phyloP scores from a whole-genome alignment of 2,329 filamentous ascomycete genomes.

The Metarhizium brunneum region DNA sequence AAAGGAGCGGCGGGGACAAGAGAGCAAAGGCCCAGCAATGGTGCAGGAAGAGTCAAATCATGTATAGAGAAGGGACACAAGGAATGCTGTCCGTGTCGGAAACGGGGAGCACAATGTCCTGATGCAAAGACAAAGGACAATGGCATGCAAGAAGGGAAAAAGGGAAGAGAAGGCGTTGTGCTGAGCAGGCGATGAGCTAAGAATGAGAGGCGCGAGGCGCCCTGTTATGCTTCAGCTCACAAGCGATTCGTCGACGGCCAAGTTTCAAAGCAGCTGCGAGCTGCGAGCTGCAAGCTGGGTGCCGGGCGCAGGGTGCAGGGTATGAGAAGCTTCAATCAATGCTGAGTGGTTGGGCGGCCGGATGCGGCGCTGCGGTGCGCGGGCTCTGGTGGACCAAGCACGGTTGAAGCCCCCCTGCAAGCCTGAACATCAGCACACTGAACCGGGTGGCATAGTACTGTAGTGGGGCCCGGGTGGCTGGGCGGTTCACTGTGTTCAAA shows the following conservation, averaged over 20 bases:
- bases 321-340: slow-evolving; percentile 10
- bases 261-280: not conserved
- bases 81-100: not conserved
- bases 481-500: not conserved
- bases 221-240: not conserved
- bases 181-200: slow-evolving; percentile 3
- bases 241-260: not conserved
- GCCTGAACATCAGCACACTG: not conserved
- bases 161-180: slow-evolving; percentile 5
- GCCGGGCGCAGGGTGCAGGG: slow-evolving; percentile 8
- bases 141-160: slow-evolving; percentile 10
- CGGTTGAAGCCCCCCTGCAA: no score
- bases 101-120: slow-evolving; percentile 2
- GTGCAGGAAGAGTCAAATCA: not conserved
- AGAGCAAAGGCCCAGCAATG: not conserved
- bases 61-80: not conserved
- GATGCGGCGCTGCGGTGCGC: not conserved
- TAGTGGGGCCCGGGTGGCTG: not conserved
- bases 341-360: slow-evolving; percentile 17
- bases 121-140: slow-evolving; percentile 1
- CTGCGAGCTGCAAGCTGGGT: not conserved
- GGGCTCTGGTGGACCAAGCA: no score
- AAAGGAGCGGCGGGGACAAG: not conserved
- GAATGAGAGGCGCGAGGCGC: slow-evolving; percentile 8
- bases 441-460: not conserved